These are phyloP conservation scores for Talaromyces liani DNA, from an alignment of 495 filamentous ascomycete genomes.

Conservation along the genomic window DNA sequence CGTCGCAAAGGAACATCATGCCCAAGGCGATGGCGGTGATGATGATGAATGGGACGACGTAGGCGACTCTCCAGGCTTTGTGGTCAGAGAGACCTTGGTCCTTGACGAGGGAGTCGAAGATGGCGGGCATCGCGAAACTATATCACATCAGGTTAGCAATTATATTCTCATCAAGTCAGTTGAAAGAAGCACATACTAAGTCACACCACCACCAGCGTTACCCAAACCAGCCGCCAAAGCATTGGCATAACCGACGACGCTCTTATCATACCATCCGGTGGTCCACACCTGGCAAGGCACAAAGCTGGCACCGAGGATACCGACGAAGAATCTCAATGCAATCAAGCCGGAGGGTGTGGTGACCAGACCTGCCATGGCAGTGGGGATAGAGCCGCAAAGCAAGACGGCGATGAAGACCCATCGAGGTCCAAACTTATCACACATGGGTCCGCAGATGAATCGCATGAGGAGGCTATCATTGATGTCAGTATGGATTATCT, in stretches of 20 bases:
- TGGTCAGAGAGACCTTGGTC: slow-evolving; percentile 49
- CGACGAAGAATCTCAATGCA: slow-evolving; percentile 82
- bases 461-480: slow-evolving; percentile 62
- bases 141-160: neutral
- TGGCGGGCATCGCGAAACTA: slow-evolving; percentile 90
- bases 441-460: slow-evolving; percentile 73
- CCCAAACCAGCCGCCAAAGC: slow-evolving; percentile 79
- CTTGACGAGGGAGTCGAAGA: slow-evolving; percentile 72
- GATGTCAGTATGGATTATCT: neutral
- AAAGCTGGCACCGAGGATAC: slow-evolving; percentile 84
- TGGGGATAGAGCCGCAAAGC: slow-evolving; percentile 71
- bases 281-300: slow-evolving; percentile 97
- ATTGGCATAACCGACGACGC: slow-evolving; percentile 86
- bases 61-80: slow-evolving; percentile 77
- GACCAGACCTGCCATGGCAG: slow-evolving; percentile 73
- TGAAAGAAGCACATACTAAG: slow-evolving; percentile 31
- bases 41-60: slow-evolving; percentile 75
- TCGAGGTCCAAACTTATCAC: slow-evolving; percentile 79
- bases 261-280: slow-evolving; percentile 94
- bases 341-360: slow-evolving; percentile 63
- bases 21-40: slow-evolving; percentile 56
- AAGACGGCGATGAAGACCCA: slow-evolving; percentile 71
- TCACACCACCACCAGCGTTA: slow-evolving; percentile 86
- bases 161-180: neutral
- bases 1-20: slow-evolving; percentile 70